Base-by-base conservation (phyloP, 2,329 filamentous ascomycete genomes). In the Aspergillus sp. region DNA sequence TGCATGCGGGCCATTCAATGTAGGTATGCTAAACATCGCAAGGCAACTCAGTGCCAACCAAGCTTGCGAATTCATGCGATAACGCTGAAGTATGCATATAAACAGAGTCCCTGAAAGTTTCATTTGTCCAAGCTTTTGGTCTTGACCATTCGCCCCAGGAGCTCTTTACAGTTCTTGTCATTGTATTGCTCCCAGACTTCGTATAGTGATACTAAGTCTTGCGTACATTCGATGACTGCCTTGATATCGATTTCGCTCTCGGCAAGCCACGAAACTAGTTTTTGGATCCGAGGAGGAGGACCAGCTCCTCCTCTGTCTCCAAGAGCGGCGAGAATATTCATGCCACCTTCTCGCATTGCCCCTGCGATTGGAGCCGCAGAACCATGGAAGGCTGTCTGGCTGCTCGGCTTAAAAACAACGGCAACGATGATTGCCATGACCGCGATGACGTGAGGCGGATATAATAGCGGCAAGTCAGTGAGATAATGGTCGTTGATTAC, bases 401-500 rank as follows among this genome's bases (percentile, higher is more conserved):
- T 81, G 0, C 55, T 54, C 6, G 90, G 90, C 54, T 90, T 86
- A 39, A 96, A 83, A 4, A 95, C 89, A n/a, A 96, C 83, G 1
- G 91, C 88, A 6, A 96, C 81, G 57, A 96, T 85, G 59, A 96
- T 89, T 6, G 91, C 89, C 34, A 91, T 93, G 41, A 96, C 84
- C n/a, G 91, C 91, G 56, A 96, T 87, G 49, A 91, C 83, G 68
- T 96, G 91, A n/a, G 93, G 93, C 12, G 92, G 83, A 69, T 92
- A 89, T 0, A 96, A 82, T 13, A 97, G 80, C 2, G 91, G 90
- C n/a, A 96, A 80, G 71, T 97, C 93, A 7, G 93, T 96, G 75
- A 96, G 88, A 77, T 91, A 96, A 72, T 91, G 89, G 73, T 97
- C 93, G 75, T 96, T 97, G 71, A 96, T 88, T 60, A 96, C 86